Base-by-base conservation (phyloP, 805 yeast genomes). In the Candida palmyrensis region DNA sequence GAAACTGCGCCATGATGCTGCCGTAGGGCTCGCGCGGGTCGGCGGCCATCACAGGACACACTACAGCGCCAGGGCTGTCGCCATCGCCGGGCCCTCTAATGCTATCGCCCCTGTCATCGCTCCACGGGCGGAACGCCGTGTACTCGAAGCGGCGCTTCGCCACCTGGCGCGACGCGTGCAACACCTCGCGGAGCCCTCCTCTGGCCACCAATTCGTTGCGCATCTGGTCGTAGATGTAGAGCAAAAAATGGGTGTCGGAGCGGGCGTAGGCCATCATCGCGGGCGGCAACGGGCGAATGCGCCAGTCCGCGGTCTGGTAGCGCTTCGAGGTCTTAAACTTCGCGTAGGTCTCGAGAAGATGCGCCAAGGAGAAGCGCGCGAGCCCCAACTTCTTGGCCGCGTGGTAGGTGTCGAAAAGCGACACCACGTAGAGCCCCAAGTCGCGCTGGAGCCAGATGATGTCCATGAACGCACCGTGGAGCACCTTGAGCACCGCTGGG, bases 391-490 rank as follows among this genome's bases (percentile, higher is more conserved):
- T 76, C 40, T 75, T 77, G 0, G 96, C 77, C 0, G 98, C 98
- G 59, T 82, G 89, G 54, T 73, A 90, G 0, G 98, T 92, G 57
- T 92, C 99, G 55, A 92, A 90, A 18, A 92, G 58, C 27, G 89
- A 73, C 4, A 92, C 98, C 5, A 92, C 62, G 48, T 92, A 92
- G 7, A 92, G 57, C 0, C 99, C 99, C 36, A 92, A 68, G 51
- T 92, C 98, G 42, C 97, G 70, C 62, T 92, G 99, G 22, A 92
- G 66, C 99, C 99, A 92, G 28, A 87, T 79, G 3, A 92, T 83
- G 66, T 92, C 99, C 95, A 87, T 88, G 45, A 77, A 80, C 0
- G 98, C 96, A 40, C 99, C 99, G 55, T 92, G 99, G 44, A 92
- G 77, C 1, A 92, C 94, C 52, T 92, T 92, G 18, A 86, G 65